Percentiles rank a stretch among this genome's conserved stretches.
Evolutionary conservation across 2,329 filamentous ascomycete genomes (phyloP).

Genomic region (Aspergillus neotritici): DNA sequence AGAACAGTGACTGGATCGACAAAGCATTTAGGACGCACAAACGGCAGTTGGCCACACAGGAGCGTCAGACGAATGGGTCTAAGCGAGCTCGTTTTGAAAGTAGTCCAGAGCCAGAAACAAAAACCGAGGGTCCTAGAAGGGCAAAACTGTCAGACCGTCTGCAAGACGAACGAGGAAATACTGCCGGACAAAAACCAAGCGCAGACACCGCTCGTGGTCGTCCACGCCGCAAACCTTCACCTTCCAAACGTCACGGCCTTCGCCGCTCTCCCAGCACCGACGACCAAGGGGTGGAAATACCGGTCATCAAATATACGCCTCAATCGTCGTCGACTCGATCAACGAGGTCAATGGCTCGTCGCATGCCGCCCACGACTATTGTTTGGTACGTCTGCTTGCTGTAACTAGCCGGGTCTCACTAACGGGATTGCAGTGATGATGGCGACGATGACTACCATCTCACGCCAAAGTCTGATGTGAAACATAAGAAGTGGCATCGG

Average conservation of each 20-base stretch:
- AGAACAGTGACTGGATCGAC: constrained; percentile 30
- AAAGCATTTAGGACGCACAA: constrained; percentile 21
- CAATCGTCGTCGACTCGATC: constrained; percentile 13
- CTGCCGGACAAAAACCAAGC: constrained; percentile 1
- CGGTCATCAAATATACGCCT: constrained; percentile 24
- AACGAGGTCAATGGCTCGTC: constrained; percentile 29
- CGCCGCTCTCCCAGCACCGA: constrained; percentile 5
- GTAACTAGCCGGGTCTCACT: neutral
- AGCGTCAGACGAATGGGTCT: constrained; percentile 3
- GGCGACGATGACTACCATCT: constrained; percentile 10
- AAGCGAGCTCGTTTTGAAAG: constrained; percentile 14
- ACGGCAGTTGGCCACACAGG: constrained; percentile 3
- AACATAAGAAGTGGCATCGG: constrained; percentile 21
- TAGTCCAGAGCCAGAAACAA: constrained; percentile 6
- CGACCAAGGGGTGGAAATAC: constrained; percentile 18
- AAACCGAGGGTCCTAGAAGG: constrained; percentile 17
- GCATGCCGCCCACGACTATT: constrained; percentile 12
- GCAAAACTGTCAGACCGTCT: constrained; percentile 28
- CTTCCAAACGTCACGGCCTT: constrained; percentile 6
- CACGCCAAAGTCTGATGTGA: constrained; percentile 4
- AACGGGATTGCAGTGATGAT: constrained; percentile 13
- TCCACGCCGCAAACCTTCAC: constrained; percentile 1
- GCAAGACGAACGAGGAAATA: constrained; percentile 17
- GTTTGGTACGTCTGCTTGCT: constrained; percentile 13
- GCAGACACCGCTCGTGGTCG: constrained; percentile 2